phyloP scores from a whole-genome alignment of 169 alveolate genomes.

The Eimeria maxima region DNA sequence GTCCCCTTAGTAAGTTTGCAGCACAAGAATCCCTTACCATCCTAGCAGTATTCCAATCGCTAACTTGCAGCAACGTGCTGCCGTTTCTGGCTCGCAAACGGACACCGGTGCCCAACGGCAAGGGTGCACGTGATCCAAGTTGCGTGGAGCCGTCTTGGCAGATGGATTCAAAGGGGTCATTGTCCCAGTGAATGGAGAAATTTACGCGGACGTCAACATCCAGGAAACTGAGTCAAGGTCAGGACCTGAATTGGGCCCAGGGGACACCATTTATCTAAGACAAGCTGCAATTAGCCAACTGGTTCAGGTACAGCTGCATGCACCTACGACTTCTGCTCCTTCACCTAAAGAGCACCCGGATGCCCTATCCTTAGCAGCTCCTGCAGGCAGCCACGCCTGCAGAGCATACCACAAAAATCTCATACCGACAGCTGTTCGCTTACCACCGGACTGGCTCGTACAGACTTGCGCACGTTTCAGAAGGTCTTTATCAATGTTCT shows the following conservation, averaged over 20 bases:
- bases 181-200: conserved; percentile 16
- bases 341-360: background rate
- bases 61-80: background rate
- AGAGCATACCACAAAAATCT: background rate
- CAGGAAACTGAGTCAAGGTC: background rate
- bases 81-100: background rate
- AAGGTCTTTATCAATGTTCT: conserved; percentile 24
- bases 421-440: background rate
- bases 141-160: background rate
- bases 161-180: conserved; percentile 37
- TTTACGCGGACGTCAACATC: conserved; percentile 44
- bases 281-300: conserved; percentile 43
- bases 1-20: conserved; percentile 4
- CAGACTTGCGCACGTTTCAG: conserved; percentile 4
- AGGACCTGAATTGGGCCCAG: background rate
- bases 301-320: conserved; percentile 52
- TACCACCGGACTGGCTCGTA: background rate
- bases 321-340: background rate
- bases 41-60: background rate
- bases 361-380: background rate
- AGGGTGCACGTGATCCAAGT: background rate
- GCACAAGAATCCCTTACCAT: background rate
- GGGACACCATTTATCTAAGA: conserved; percentile 18
- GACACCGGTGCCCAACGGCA: background rate
- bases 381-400: background rate